Evolutionary conservation across 176 grass and related monocot genomes (phyloP), one percentile per base, ranked within the genome.

Genomic region (Lolium rigidum): DNA sequence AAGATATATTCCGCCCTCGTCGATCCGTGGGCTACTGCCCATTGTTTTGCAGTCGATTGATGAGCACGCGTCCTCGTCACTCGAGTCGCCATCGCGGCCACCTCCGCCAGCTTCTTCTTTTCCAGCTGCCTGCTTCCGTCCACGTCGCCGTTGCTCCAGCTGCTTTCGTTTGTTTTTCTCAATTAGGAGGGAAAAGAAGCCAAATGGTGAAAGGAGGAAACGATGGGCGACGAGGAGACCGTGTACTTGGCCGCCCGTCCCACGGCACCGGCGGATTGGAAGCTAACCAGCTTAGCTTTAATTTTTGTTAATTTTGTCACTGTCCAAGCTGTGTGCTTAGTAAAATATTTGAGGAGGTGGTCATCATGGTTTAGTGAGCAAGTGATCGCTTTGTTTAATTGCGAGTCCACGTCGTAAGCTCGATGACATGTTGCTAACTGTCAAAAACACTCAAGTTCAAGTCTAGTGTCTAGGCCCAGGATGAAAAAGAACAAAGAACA

Each of bases 181-280:
- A 35, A 44, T 48, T 12, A 12, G 2, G 1, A 47, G 46, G 46
- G 10, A 47, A 47, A 35, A 28, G 71, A 61, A 10, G 72, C 72
- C 7, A 75, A 75, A 43, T 54, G 48, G 20, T 78, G 14, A 5
- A 47, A 18, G 18, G 9, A 9, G 17, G 12, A 16, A 24, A 61
- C 60, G 55, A 44, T 46, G n/a, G 77, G 37, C 12, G 56, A 13
- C 50, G 10, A 4, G 24, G 61, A 78, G 60, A 74, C 85, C 55
- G 67, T 38, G 68, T 66, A 49, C 85, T 18, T 85, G 70, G 39
- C 70, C 70, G 24, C 63, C 15, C 17, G 22, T 78, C 83, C 75
- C 4, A 17, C 44, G 55, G 26, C 85, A 72, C 59, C 66, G 54
- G 4, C 13, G 9, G 46, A 5, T 9, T 5, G 9, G 46, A 47